Base-by-base conservation (phyloP, 2,329 filamentous ascomycete genomes). In the Arachnomyces sp. region DNA sequence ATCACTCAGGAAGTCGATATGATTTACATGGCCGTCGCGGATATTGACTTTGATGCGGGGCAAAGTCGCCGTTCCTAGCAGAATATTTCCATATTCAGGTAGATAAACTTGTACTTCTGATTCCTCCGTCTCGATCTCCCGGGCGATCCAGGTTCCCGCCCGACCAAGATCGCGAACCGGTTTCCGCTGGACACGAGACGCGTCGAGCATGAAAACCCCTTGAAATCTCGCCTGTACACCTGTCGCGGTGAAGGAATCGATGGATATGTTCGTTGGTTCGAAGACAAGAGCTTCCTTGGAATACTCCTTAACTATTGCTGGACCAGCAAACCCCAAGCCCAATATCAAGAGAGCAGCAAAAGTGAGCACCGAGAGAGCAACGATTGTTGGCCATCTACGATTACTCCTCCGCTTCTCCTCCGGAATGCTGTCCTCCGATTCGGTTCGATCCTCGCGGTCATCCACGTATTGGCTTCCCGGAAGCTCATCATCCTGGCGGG, bases 291-390 rank as follows among this genome's bases (percentile, higher is more conserved):
- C 86, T 60, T 89, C 74, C 63, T 90, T 83, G 36, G 84, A 86
- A 62, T 98, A 98, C 57, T 86, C 77, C 62, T 94, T 80, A 8
- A 94, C 78, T 6, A 82, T 78, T 12, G 83, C 80, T 2, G 90
- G 89, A 0, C 84, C 77, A 39, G 94, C 75, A 65, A 95, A 95
- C 12, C 81, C 86, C 41, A 90, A 68, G 12, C 84, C 64, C 43
- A 95, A 80, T 51, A 94, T 86, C 18, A 73, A 59, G 15, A 90
- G 52, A 4, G 82, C 71, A 5, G 80, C 54, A 2, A 77, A 50
- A 36, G 75, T 83, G 7, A 96, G 66, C 2, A 83, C 42, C 1
- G 73, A 51, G 45, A 95, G 77, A 21, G 89, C 83, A 29, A 93
- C 71, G 25, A 87, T 69, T 29, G 84, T 90, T 7, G 86, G 82